Base-by-base conservation (phyloP, 208 protist genomes). In the Trypanosoma platydactyli region DNA sequence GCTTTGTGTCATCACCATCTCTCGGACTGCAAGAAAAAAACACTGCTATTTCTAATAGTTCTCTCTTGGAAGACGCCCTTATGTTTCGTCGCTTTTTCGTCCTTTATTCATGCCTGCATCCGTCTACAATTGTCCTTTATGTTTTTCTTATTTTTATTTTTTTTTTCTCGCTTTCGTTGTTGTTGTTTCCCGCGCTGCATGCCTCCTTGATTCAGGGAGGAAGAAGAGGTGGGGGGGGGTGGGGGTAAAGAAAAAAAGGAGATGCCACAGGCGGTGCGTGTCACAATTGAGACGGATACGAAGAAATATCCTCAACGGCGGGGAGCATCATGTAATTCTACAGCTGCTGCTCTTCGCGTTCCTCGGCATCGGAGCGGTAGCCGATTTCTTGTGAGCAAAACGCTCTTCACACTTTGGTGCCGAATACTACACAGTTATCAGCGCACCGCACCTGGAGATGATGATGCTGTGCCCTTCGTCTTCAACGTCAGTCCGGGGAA, bases 331-430 rank as follows among this genome's bases (percentile, higher is more conserved):
- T 15, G n/a, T 25, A n/a, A 7, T 33, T 29, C 40, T 61, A 18
- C 55, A 30, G 40, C 44, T 61, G 15, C 1, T 61, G 6, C 16
- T 48, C 55, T 22, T 29, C 49, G 49, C 5, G 30, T 22, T 30
- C 27, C 11, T 33, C 48, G 2, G 18, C 16, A 38, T 1, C 33
- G 48, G 33, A 22, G 29, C 18, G 18, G 48, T 30, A 45, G 29
- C 22, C 18, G 20, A 35, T 24, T 13, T 59, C 55, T 35, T 45
- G 44, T 62, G 9, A 44, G 57, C 41, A 58, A 27, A 24, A 48
- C 35, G 15, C 58, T 73, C 52, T 61, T 65, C 52, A 69, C 69
- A 68, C 69, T 75, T 49, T 75, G 69, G 69, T 46, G 35, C 25
- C 56, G 69, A 56, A 13, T 75, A 15, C 44, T 75, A 13, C 22